phyloP scores from a whole-genome alignment of 148 eudicot species.

The Camellia sinensis region DNA sequence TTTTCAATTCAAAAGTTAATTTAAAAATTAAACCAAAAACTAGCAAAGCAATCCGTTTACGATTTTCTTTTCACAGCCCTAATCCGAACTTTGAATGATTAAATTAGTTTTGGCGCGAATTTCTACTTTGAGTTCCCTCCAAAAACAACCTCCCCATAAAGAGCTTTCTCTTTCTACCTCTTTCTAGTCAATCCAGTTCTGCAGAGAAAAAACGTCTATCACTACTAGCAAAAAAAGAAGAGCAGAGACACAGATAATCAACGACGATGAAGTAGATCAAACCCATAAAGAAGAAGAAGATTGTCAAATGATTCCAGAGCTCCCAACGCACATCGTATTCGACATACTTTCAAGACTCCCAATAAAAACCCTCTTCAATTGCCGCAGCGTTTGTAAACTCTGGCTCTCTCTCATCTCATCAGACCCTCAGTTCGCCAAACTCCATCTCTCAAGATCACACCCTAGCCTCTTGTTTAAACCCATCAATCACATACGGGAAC shows the following conservation, averaged over 20 bases:
- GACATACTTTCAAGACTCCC: constrained; percentile 4
- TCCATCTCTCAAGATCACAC: background rate
- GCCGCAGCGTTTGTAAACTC: background rate
- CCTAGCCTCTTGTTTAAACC: background rate
- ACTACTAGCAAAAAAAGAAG: background rate
- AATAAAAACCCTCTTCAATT: background rate
- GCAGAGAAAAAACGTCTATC: background rate
- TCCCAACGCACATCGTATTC: background rate
- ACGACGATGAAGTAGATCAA: background rate
- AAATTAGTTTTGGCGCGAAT: no score
- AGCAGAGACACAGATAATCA: background rate
- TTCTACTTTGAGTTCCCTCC: no score
- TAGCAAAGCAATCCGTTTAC: no score
- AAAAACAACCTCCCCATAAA: no score
- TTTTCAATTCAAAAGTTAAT: no score
- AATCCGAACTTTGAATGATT: no score
- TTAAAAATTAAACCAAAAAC: no score
- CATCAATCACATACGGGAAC: background rate
- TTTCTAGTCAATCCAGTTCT: no score
- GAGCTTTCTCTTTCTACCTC: no score
- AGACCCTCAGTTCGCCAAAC: background rate
- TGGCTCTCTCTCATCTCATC: background rate
- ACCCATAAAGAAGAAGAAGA: background rate
- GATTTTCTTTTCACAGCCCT: no score
- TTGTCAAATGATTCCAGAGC: background rate